phyloP scores from a whole-genome alignment of 768 basidiomycete genomes.

The Lactifluus pinguis region DNA sequence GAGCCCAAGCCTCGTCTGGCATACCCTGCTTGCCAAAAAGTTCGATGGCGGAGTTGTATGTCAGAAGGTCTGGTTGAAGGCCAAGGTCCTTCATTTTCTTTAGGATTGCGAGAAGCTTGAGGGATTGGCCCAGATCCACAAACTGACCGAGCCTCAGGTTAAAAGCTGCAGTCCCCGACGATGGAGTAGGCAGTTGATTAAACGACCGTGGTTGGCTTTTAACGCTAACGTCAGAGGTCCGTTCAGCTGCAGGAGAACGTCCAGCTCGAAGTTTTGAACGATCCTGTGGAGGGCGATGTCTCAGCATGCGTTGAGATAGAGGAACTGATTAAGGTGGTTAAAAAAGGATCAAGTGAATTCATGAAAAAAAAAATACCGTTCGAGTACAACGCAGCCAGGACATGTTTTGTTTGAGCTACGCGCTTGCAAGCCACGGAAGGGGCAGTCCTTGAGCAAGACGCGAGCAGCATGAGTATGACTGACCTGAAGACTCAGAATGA shows the following conservation, averaged over 20 bases:
- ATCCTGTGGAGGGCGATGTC: neutral
- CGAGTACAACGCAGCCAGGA: neutral
- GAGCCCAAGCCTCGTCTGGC: conserved; percentile 34
- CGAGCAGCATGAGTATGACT: neutral
- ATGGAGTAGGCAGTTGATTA: neutral
- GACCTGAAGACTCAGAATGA: too few species aligned
- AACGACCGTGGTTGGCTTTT: conserved; percentile 3
- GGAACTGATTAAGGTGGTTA: neutral
- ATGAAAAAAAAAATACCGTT: neutral
- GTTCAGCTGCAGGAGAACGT: neutral
- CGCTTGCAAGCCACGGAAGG: conserved; percentile 7
- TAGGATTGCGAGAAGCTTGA: conserved; percentile 4
- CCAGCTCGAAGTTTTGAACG: neutral
- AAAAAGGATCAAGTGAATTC: neutral
- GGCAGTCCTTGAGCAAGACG: conserved; percentile 13
- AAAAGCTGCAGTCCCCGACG: neutral
- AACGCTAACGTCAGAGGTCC: too few species aligned
- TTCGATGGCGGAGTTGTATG: conserved; percentile 28
- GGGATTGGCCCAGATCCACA: neutral
- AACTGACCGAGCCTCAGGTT: conserved; percentile 10
- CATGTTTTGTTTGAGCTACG: neutral
- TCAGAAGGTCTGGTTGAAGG: conserved; percentile 11
- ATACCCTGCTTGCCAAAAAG: conserved; percentile 30
- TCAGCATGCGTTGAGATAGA: neutral
- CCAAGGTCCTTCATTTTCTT: conserved; percentile 12